These are phyloP conservation scores for Chrysochromulina tobinii DNA, from an alignment of 78 protist species.

Conservation along the genomic window DNA sequence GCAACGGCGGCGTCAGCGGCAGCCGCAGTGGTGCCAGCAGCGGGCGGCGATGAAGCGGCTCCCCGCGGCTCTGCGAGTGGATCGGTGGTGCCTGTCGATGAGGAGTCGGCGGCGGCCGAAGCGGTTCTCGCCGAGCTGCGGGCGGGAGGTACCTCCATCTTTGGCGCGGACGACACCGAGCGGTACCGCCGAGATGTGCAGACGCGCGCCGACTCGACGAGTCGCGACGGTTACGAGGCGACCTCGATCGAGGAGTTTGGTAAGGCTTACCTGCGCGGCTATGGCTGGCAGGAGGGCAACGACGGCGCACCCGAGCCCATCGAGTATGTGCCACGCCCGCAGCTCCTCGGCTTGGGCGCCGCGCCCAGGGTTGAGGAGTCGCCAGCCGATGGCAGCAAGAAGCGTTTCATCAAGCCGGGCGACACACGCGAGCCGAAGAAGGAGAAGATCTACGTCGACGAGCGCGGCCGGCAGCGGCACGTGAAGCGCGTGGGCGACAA, in stretches of 20 bases:
- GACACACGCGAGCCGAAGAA: conserved; percentile 29
- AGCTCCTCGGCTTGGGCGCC: conserved; percentile 40
- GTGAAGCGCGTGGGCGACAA: conserved; percentile 21
- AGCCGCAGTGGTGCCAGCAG: too few species aligned
- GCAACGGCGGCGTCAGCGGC: too few species aligned
- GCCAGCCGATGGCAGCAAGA: neutral
- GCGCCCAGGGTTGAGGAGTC: neutral
- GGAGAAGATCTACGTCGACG: neutral
- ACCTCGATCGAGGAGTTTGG: conserved; percentile 60
- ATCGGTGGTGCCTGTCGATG: too few species aligned
- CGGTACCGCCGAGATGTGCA: neutral
- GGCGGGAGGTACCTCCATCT: neutral
- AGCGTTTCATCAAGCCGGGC: conserved; percentile 28
- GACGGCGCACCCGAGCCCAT: conserved; percentile 25
- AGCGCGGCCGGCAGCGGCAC: conserved; percentile 28
- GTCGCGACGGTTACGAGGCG: neutral
- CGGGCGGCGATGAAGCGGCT: too few species aligned
- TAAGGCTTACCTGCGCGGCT: conserved; percentile 57
- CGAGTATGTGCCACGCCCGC: conserved; percentile 17
- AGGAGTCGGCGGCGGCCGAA: neutral
- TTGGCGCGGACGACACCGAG: neutral
- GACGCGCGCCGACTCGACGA: neutral
- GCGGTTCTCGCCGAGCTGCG: neutral
- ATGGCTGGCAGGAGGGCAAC: conserved; percentile 55
- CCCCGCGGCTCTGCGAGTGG: too few species aligned